Conservation (phyloP, 1,139 yeast species). For the Taphrina confusa region DNA sequence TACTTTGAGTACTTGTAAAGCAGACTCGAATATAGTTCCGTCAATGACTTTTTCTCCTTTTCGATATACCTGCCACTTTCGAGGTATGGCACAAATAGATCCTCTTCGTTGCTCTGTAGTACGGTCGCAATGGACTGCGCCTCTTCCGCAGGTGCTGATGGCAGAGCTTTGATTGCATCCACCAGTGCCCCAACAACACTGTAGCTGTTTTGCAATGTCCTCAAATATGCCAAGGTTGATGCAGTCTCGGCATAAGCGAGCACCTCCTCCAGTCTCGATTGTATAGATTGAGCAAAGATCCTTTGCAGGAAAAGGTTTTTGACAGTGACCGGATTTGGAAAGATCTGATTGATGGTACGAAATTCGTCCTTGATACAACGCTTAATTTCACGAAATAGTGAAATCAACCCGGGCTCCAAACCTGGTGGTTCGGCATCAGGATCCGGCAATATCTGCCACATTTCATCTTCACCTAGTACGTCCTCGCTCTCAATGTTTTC, state of each 20-base stretch:
- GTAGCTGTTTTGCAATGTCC: constrained; percentile 70
- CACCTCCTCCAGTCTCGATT: constrained; percentile 64
- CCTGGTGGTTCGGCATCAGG: constrained; percentile 51
- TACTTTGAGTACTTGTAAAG: constrained; percentile 38
- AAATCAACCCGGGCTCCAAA: constrained; percentile 50
- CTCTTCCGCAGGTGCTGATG: constrained; percentile 28
- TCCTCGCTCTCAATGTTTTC: constrained; percentile 50
- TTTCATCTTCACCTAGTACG: constrained; percentile 46
- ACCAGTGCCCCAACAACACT: constrained; percentile 64
- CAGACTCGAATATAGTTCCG: constrained; percentile 56
- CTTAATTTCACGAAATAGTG: constrained; percentile 51
- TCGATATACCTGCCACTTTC: constrained; percentile 70
- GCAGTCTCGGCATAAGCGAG: constrained; percentile 65
- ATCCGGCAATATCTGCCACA: constrained; percentile 55
- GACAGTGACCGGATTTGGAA: constrained; percentile 67
- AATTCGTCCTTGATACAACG: constrained; percentile 66
- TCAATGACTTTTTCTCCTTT: constrained; percentile 70
- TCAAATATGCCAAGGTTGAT: constrained; percentile 71
- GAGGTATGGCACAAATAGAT: constrained; percentile 70
- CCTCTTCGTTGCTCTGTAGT: constrained; percentile 71
- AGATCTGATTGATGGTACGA: constrained; percentile 69
- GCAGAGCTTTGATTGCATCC: constrained; percentile 63
- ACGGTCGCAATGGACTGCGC: constrained; percentile 51
- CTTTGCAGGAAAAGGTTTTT: constrained; percentile 71
- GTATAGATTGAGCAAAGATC: constrained; percentile 72